These are phyloP conservation scores for Casuarina equisetifolia DNA, from an alignment of 306 rosid genomes.

Conservation along the genomic window DNA sequence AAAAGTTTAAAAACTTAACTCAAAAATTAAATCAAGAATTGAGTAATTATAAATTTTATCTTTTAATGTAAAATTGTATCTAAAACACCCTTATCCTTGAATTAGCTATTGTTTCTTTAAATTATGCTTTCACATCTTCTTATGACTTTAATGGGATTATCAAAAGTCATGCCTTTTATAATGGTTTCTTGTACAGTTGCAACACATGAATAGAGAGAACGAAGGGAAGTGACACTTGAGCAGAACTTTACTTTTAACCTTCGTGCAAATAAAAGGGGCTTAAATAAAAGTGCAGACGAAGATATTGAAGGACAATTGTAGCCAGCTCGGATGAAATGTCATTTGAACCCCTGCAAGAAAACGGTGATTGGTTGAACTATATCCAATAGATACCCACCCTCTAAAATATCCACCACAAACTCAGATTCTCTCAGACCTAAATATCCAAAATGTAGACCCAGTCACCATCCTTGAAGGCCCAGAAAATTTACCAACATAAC, in stretches of 20 bases:
- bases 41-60: too few relatives aligned
- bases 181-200: too few relatives aligned
- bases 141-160: too few relatives aligned
- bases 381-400: slow-evolving; percentile 28
- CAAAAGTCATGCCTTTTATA: too few relatives aligned
- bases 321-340: background rate
- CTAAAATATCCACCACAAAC: slow-evolving; percentile 61
- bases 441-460: slow-evolving; percentile 36
- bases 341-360: background rate
- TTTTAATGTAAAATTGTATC: too few relatives aligned
- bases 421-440: slow-evolving; percentile 54
- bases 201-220: too few relatives aligned
- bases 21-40: too few relatives aligned
- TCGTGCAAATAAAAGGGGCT: background rate
- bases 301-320: background rate
- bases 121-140: too few relatives aligned
- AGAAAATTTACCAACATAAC: slow-evolving; percentile 3
- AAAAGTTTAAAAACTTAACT: too few relatives aligned
- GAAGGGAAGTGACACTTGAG: too few relatives aligned
- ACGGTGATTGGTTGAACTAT: slow-evolving; percentile 41
- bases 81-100: too few relatives aligned
- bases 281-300: background rate
- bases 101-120: too few relatives aligned
- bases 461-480: slow-evolving; percentile 16
- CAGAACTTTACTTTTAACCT: background rate